These are phyloP conservation scores for Penicillium salamii DNA, from an alignment of 495 filamentous ascomycete species.

Conservation along the genomic window DNA sequence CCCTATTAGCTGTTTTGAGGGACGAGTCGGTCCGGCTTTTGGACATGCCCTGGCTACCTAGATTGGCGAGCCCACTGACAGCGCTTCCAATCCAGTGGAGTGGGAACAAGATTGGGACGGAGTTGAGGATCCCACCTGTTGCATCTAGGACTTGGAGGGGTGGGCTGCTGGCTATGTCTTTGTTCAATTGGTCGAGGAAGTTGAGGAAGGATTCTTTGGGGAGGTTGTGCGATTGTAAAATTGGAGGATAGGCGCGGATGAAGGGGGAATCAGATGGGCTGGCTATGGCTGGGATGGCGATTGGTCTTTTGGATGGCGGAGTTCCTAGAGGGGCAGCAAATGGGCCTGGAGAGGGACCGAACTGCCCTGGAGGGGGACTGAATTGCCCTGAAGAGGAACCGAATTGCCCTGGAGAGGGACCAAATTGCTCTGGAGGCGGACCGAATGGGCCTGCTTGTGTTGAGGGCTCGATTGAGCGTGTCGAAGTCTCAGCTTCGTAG, in stretches of 20 bases:
- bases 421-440: no score
- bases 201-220: conserved; percentile 23
- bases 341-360: not conserved
- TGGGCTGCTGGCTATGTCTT: conserved; percentile 24
- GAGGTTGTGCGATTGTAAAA: conserved; percentile 19
- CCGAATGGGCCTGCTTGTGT: not conserved
- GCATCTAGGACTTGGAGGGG: conserved; percentile 34
- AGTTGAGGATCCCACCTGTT: conserved; percentile 28
- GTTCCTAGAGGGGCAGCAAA: no score
- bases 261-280: conserved; percentile 22
- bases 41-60: conserved; percentile 22
- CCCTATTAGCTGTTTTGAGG: conserved; percentile 25
- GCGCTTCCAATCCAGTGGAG: conserved; percentile 24
- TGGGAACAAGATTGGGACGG: conserved; percentile 32
- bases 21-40: conserved; percentile 27
- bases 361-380: no score
- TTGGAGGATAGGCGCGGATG: conserved; percentile 27
- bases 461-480: not conserved
- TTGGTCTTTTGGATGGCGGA: conserved; percentile 12
- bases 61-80: conserved; percentile 24
- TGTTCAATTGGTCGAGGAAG: conserved; percentile 32
- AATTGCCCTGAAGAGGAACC: no score
- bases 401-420: not conserved
- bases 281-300: conserved; percentile 28
- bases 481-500: not conserved